Base-by-base conservation (phyloP, 2,329 filamentous ascomycete genomes). In the Stachybotrys echinatus region DNA sequence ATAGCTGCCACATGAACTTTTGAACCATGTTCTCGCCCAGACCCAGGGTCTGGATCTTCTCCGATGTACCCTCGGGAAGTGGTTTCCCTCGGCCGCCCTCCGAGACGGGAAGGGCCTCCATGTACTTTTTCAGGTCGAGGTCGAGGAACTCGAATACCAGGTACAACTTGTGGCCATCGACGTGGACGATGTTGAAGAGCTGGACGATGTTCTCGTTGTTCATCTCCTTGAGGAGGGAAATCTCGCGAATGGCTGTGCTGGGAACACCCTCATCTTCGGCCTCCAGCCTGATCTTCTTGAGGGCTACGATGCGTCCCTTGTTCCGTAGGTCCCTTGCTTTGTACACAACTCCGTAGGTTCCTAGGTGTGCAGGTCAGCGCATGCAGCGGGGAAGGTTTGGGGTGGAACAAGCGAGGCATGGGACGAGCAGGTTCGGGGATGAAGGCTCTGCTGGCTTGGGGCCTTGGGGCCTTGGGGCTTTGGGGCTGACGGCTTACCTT, bases 231-330 rank as follows among this genome's bases (percentile, higher is more conserved):
- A 96, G 83, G 42, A 96, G 81, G 22, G 89, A 95, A 64, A 96
- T 96, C 70, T 96, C 91, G 61, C 91, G 90, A 63, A 96, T 96
- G 58, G 91, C 92, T 3, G 91, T 96, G 63, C 87, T 92, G 3
- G 91, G 92, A 18, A 95, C 90, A 58, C 91, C 91, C 68, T 96
- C 92, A 74, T 96, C 91, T 74, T 96, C 92, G 55, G 91, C 90
- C 66, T 96, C 92, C 61, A 96, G 87, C 55, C 91, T 88, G 63
- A 96, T 96, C 76, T 96, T 96, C 79, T 96, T 96, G 59, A 96
- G 76, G 20, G 91, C 91, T 55, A 96, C 91, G 61, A 96, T 94
- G 61, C 89, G 87, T 63, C 89, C 88, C 58, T 80, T 79, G 64
- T 92, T 86, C 57, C 82, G 82, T 53, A 96, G 85, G 69, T 96